Percentiles rank a stretch among this genome's conserved stretches.
Conservation (phyloP, 257 asterid species). For the Dorcoceras hygrometricum region DNA sequence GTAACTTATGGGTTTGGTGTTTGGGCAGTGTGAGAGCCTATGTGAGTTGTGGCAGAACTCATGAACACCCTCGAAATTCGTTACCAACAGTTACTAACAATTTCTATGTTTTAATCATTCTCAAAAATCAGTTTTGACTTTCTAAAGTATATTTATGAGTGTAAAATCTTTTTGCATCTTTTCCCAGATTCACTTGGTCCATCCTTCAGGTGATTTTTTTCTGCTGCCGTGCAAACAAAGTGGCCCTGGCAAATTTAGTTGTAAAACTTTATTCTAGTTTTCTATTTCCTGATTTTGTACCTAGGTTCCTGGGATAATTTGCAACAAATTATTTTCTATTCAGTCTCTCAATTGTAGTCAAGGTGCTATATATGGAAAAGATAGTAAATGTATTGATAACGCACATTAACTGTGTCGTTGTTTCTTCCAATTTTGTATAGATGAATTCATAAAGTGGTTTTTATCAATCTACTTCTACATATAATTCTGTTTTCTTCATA, state of each 20-base stretch:
- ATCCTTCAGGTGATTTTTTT: background rate
- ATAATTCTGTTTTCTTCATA: no score
- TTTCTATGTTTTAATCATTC: slow-evolving; percentile 6
- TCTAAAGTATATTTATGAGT: background rate
- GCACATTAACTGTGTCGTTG: no score
- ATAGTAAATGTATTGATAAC: background rate
- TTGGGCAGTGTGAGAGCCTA: no score
- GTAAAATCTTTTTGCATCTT: slow-evolving; percentile 26
- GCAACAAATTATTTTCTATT: background rate
- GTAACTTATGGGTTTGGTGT: no score
- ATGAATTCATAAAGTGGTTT: no score
- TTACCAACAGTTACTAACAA: no score
- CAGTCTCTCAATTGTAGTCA: background rate
- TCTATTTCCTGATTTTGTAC: background rate
- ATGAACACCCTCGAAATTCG: no score
- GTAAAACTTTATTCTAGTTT: background rate
- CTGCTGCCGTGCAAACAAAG: background rate
- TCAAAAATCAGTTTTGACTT: slow-evolving; percentile 1
- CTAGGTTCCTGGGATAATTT: background rate
- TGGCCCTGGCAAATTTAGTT: background rate
- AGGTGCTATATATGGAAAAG: background rate
- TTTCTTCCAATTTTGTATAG: no score
- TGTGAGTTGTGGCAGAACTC: no score
- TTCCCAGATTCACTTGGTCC: slow-evolving; percentile 53
- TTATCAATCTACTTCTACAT: no score